A percentile compares a stretch with the other conserved stretches of the same genome.
These are phyloP conservation scores for Rhododendron griersonianum DNA, from an alignment of 148 eudicot genomes.

Conservation along the genomic window DNA sequence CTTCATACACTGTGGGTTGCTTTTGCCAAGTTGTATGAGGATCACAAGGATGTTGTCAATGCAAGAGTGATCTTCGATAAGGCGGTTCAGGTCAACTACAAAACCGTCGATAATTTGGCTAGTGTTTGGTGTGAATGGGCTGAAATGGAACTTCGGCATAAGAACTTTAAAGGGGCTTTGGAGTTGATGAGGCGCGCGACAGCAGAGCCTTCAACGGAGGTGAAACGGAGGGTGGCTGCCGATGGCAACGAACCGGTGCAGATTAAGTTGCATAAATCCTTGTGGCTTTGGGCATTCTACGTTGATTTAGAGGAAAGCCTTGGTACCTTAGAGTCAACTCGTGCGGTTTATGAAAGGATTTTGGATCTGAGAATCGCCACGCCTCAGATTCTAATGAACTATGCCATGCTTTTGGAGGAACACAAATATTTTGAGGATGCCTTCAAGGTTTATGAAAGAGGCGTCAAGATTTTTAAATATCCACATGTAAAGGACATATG, in stretches of 20 bases:
- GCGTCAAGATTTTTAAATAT: conserved; percentile 90
- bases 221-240: conserved; percentile 90
- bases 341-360: conserved; percentile 87
- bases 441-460: conserved; percentile 94
- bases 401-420: conserved; percentile 91
- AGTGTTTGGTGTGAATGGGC: conserved; percentile 99
- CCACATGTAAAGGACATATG: conserved; percentile 98
- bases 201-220: conserved; percentile 86
- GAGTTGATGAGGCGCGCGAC: conserved; percentile 95
- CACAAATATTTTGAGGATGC: conserved; percentile 95
- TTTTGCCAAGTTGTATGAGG: conserved; percentile 85
- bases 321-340: conserved; percentile 84
- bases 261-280: conserved; percentile 79
- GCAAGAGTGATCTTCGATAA: conserved; percentile 89
- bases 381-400: conserved; percentile 89
- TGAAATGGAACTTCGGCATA: conserved; percentile 87
- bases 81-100: conserved; percentile 91
- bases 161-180: conserved; percentile 67
- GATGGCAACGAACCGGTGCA: conserved; percentile 94
- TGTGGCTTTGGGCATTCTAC: conserved; percentile 80
- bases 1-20: conserved; percentile 96
- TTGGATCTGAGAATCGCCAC: conserved; percentile 92
- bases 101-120: conserved; percentile 83
- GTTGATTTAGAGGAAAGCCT: conserved; percentile 95
- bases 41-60: conserved; percentile 69